phyloP scores from a whole-genome alignment of 768 basidiomycete species.

The Trichaptum fuscoviolaceum region DNA sequence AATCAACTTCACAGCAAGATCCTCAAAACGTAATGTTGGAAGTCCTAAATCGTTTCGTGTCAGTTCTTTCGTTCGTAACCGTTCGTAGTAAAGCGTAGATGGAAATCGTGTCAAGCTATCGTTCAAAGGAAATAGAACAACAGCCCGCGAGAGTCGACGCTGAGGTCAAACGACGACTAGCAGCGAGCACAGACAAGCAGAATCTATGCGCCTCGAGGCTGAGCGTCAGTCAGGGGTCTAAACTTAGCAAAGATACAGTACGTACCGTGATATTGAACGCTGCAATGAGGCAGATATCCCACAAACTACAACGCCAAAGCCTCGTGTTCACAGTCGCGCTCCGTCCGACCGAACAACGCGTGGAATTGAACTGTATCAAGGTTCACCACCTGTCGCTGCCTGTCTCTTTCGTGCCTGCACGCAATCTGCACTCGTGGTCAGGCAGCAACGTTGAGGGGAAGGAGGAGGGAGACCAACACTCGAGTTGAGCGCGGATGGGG shows the following conservation, averaged over 20 bases:
- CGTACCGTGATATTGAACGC: neutral
- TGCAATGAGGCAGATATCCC: neutral
- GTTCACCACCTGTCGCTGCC: neutral
- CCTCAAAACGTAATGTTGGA: neutral
- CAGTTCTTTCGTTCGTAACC: neutral
- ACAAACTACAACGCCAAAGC: neutral
- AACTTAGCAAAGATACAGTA: neutral
- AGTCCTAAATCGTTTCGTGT: neutral
- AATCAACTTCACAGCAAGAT: neutral
- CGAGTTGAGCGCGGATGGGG: neutral
- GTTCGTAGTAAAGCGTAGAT: neutral
- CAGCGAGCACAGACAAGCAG: neutral
- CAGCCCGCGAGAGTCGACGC: neutral
- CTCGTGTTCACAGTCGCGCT: neutral
- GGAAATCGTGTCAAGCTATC: neutral
- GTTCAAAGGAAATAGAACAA: neutral
- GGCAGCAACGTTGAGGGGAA: neutral
- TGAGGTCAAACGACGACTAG: neutral
- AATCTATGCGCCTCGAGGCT: neutral
- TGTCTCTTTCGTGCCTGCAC: neutral
- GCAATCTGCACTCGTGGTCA: neutral
- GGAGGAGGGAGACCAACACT: neutral
- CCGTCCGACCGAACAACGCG: neutral
- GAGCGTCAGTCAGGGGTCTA: neutral
- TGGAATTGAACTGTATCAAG: neutral